Percentiles rank a stretch among this genome's conserved stretches.
Conservation (phyloP, 78 protist species). For the Planoprotostelium fungivorum region DNA sequence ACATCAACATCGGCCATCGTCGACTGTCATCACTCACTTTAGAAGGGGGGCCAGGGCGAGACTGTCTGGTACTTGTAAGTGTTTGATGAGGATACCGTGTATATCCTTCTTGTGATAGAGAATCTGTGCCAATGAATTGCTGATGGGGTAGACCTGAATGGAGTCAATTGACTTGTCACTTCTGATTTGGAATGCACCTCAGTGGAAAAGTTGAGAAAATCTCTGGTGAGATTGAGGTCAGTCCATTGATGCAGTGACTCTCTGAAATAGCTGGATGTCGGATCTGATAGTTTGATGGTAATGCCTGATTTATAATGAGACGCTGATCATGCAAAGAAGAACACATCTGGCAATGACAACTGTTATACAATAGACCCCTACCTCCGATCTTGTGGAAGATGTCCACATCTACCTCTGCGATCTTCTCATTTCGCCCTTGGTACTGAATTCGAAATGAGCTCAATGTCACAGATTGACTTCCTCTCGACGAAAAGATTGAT, state of each 20-base stretch:
- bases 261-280: background rate
- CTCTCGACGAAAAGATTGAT: too few relatives aligned
- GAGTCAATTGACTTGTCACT: background rate
- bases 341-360: too few relatives aligned
- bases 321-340: background rate
- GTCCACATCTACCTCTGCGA: background rate
- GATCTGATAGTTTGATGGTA: background rate
- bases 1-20: background rate
- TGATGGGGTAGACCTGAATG: background rate
- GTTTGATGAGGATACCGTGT: background rate
- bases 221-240: background rate
- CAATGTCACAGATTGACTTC: too few relatives aligned
- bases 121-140: background rate
- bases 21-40: background rate
- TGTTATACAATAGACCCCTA: too few relatives aligned
- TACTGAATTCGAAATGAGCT: too few relatives aligned
- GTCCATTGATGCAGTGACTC: background rate
- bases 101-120: background rate
- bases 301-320: background rate
- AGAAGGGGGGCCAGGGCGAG: background rate
- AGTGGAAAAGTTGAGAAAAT: background rate
- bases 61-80: background rate
- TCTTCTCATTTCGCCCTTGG: background rate
- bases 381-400: background rate
- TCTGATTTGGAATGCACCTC: background rate